Percentiles rank a stretch among this genome's conserved stretches.
phyloP scores from a whole-genome alignment of 2,329 filamentous ascomycete species.

The Corynespora cassiicola region DNA sequence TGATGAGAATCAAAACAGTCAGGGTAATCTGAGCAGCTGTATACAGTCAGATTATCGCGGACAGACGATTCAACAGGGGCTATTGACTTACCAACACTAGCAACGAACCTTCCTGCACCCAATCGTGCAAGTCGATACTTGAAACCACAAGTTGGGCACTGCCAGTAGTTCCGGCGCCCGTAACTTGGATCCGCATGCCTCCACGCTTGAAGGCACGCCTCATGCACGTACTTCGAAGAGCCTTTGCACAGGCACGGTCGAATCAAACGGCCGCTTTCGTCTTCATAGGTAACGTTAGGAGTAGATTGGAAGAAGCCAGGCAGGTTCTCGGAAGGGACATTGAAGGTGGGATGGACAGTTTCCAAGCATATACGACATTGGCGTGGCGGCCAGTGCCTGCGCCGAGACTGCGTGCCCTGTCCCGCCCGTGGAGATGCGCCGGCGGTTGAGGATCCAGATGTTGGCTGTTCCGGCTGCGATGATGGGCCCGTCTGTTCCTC shows the following conservation, averaged over 20 bases:
- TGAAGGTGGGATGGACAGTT: constrained; percentile 66
- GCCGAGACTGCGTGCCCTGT: constrained; percentile 23
- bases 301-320: constrained; percentile 63
- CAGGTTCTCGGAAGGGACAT: constrained; percentile 59
- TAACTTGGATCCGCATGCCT: constrained; percentile 73
- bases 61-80: background rate
- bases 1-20: constrained; percentile 73
- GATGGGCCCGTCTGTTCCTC: constrained; percentile 25
- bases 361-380: constrained; percentile 93
- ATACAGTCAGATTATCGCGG: constrained; percentile 15
- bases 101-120: constrained; percentile 71
- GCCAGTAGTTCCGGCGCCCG: constrained; percentile 75
- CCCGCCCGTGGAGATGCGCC: constrained; percentile 16
- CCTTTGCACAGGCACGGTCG: constrained; percentile 94
- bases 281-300: constrained; percentile 72
- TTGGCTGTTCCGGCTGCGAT: constrained; percentile 14
- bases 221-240: constrained; percentile 91
- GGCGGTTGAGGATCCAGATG: constrained; percentile 21
- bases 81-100: constrained; percentile 49
- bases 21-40: constrained; percentile 69
- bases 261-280: constrained; percentile 77
- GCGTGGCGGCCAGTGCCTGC: constrained; percentile 69
- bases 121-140: constrained; percentile 80
- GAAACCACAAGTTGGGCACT: constrained; percentile 88
- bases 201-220: constrained; percentile 86